Percentiles rank a stretch among this genome's conserved stretches.
These are phyloP conservation scores for Stachybotrys chartarum DNA, from an alignment of 2,329 filamentous ascomycete species.

Conservation along the genomic window DNA sequence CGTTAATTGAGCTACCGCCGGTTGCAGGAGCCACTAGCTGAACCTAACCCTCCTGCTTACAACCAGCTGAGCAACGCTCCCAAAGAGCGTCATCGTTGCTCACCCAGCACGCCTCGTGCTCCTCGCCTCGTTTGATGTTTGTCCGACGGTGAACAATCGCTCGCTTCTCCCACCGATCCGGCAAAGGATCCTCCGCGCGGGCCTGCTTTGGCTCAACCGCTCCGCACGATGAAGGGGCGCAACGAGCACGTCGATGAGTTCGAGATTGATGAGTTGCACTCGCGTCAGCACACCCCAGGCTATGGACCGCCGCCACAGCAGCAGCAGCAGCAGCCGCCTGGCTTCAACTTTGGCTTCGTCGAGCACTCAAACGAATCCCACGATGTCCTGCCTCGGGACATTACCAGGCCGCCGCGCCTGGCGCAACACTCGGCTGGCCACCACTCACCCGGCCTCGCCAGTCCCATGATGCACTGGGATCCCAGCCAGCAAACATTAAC, in stretches of 20 bases:
- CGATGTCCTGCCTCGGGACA: not conserved
- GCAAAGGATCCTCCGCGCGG: not conserved
- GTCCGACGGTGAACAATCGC: no score
- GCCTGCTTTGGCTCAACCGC: conserved; percentile 1
- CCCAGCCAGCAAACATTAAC: conserved; percentile 5
- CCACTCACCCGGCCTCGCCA: not conserved
- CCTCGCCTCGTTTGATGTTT: no score
- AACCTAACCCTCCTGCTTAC: no score
- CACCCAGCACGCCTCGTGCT: no score
- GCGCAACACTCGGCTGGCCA: not conserved
- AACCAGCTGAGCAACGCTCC: no score
- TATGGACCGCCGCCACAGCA: no score
- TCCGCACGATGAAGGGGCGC: conserved; percentile 11
- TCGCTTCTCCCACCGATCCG: not conserved
- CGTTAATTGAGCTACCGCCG: no score
- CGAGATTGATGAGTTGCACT: conserved; percentile 8
- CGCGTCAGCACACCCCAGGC: conserved; percentile 4
- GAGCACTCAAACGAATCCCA: conserved; percentile 4
- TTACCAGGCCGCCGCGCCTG: conserved; percentile 1
- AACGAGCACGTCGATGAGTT: conserved; percentile 11
- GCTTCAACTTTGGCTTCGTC: not conserved
- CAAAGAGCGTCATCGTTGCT: no score
- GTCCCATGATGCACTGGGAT: conserved; percentile 2
- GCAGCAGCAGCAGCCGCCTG: not conserved
- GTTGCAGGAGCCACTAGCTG: no score